phyloP scores from a whole-genome alignment of 768 basidiomycete species.

The Roridomyces roridus region DNA sequence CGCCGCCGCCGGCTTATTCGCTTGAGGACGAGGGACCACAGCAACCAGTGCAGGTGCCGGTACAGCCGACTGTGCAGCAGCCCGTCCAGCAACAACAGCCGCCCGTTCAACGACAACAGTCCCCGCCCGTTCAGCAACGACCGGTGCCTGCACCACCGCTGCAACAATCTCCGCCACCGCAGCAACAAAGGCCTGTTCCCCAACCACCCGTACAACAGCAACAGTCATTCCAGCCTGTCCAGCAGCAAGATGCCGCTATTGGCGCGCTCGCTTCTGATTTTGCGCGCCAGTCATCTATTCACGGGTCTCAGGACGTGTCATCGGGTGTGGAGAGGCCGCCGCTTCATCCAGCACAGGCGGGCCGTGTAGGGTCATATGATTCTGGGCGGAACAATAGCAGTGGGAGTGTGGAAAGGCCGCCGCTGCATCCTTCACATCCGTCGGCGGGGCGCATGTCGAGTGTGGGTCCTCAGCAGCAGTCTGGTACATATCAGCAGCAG shows the following conservation, averaged over 20 bases:
- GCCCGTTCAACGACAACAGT: neutral
- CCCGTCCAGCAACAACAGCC: neutral
- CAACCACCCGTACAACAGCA: no score
- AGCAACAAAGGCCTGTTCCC: neutral
- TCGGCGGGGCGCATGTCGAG: conserved; percentile 5
- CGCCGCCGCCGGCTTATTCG: conserved; percentile 75
- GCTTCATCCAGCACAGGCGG: conserved; percentile 14
- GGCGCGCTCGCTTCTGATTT: conserved; percentile 16
- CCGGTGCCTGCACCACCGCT: neutral
- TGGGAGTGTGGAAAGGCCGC: conserved; percentile 14
- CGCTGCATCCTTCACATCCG: conserved; percentile 19
- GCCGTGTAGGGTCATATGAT: neutral
- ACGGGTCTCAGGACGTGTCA: neutral
- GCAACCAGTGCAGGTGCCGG: neutral
- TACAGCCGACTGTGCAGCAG: neutral
- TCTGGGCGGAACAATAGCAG: neutral
- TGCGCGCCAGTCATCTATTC: conserved; percentile 9
- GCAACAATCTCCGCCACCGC: neutral
- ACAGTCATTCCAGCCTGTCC: neutral
- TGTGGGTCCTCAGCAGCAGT: no score
- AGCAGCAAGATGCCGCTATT: conserved; percentile 10
- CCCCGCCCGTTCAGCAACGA: no score
- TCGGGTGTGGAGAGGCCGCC: neutral
- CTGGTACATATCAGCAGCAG: conserved; percentile 25
- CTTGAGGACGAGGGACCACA: conserved; percentile 48